A percentile compares a stretch with the other conserved stretches of the same genome.
phyloP scores from a whole-genome alignment of 257 asterid species.

The Catharanthus roseus region DNA sequence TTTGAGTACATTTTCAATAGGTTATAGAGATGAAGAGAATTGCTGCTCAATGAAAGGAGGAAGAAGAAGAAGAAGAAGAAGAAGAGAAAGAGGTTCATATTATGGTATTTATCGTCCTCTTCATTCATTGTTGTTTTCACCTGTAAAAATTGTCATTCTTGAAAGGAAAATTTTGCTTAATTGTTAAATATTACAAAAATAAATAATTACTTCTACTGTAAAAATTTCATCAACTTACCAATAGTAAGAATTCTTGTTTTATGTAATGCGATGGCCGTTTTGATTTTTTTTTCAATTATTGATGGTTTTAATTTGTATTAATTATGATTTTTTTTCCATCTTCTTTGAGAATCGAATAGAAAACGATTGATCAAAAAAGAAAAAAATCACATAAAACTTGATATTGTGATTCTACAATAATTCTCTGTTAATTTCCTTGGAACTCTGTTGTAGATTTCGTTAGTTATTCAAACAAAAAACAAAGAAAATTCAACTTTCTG shows the following conservation, averaged over 20 bases:
- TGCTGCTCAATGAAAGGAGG: not conserved
- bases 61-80: too few species aligned
- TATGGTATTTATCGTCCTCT: not conserved
- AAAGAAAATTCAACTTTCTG: not conserved
- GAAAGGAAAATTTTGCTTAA: not conserved
- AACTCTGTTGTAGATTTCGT: not conserved
- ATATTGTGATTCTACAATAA: not conserved
- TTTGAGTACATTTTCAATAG: not conserved
- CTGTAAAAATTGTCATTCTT: not conserved
- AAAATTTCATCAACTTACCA: not conserved
- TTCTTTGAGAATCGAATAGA: not conserved
- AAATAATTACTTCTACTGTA: too few species aligned
- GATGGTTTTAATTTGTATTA: not conserved
- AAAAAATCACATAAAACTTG: not conserved
- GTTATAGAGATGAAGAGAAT: not conserved
- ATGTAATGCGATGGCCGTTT: too few species aligned
- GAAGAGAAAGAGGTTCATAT: not conserved
- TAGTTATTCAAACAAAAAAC: not conserved
- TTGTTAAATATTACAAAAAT: too few species aligned
- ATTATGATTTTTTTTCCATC: not conserved
- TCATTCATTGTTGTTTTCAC: not conserved
- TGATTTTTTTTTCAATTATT: too few species aligned
- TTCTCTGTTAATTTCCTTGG: not conserved
- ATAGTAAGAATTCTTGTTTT: not conserved
- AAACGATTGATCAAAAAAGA: not conserved